Evolutionary conservation across 306 rosid genomes (phyloP).

Genomic region (Medicago arabica): DNA sequence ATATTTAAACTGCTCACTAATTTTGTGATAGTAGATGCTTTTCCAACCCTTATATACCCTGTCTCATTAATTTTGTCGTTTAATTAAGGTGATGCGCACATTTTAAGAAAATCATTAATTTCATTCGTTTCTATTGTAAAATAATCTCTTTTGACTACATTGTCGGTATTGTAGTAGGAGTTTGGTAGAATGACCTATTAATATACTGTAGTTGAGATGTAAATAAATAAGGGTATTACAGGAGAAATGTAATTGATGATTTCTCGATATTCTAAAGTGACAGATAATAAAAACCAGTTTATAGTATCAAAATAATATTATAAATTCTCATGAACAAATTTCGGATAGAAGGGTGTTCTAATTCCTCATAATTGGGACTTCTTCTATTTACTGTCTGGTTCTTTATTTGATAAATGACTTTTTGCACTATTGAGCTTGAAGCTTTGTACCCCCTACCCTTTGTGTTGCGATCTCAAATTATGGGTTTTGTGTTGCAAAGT

Average conservation of each 20-base stretch:
- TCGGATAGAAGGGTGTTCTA: slow-evolving; percentile 9
- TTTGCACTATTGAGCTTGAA: slow-evolving; percentile 27
- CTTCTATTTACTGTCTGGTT: neutral
- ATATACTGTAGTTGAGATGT: neutral
- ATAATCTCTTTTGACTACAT: neutral
- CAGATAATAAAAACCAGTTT: slow-evolving; percentile 9
- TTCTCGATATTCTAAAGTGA: neutral
- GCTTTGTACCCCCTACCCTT: neutral
- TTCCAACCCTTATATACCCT: neutral
- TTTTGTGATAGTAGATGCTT: slow-evolving; percentile 20
- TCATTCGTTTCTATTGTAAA: neutral
- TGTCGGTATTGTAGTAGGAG: neutral
- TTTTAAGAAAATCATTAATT: neutral
- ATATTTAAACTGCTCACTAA: neutral
- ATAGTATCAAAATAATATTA: slow-evolving; percentile 14
- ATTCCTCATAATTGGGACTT: neutral
- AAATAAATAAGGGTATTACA: neutral
- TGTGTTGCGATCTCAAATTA: slow-evolving; percentile 36
- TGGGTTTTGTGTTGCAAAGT: slow-evolving; percentile 28
- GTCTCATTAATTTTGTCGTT: neutral
- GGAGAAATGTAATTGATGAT: neutral
- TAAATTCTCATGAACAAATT: slow-evolving; percentile 28
- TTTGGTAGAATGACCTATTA: neutral
- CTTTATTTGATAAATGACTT: slow-evolving; percentile 35
- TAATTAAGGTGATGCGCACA: neutral